Conservation (phyloP, 2,329 filamentous ascomycete species). For the Aspergillus fumigatus region DNA sequence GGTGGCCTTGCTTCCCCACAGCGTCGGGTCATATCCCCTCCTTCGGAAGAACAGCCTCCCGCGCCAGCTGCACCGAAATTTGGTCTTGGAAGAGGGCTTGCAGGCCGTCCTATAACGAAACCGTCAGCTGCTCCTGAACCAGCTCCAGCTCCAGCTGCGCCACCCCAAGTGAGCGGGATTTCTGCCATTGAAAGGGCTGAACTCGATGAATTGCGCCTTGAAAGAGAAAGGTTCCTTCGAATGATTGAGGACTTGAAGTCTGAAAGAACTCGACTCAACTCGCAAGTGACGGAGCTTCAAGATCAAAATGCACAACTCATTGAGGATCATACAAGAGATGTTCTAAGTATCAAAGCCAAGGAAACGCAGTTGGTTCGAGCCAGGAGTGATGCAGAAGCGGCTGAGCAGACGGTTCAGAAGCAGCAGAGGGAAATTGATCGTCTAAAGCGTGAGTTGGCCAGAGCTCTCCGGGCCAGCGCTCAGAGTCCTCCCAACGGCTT, state of each 20-base stretch:
- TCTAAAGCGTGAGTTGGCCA: constrained; percentile 75
- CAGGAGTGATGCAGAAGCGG: constrained; percentile 80
- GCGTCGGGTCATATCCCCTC: constrained; percentile 42
- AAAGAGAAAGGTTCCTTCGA: constrained; percentile 72
- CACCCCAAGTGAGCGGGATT: constrained; percentile 61
- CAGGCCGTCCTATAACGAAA: constrained; percentile 79
- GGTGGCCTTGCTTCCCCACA: constrained; percentile 39
- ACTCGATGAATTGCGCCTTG: constrained; percentile 77
- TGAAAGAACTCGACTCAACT: constrained; percentile 74
- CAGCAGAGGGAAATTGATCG: constrained; percentile 85
- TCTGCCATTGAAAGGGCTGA: constrained; percentile 83
- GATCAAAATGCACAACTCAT: constrained; percentile 96
- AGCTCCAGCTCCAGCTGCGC: constrained; percentile 47
- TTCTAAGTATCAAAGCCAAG: constrained; percentile 95
- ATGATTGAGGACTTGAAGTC: constrained; percentile 76
- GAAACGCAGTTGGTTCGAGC: constrained; percentile 94
- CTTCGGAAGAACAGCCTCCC: constrained; percentile 41
- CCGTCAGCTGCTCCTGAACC: constrained; percentile 48
- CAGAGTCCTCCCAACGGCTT: constrained; percentile 33
- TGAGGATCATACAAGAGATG: constrained; percentile 92
- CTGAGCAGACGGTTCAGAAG: constrained; percentile 79
- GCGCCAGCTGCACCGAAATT: constrained; percentile 48
- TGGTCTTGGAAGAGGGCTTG: constrained; percentile 70
- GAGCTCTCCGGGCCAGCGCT: constrained; percentile 41
- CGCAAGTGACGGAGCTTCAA: constrained; percentile 89